Percentiles rank a stretch among this genome's conserved stretches.
phyloP scores from a whole-genome alignment of 768 basidiomycete genomes.

The Mycena rosella region DNA sequence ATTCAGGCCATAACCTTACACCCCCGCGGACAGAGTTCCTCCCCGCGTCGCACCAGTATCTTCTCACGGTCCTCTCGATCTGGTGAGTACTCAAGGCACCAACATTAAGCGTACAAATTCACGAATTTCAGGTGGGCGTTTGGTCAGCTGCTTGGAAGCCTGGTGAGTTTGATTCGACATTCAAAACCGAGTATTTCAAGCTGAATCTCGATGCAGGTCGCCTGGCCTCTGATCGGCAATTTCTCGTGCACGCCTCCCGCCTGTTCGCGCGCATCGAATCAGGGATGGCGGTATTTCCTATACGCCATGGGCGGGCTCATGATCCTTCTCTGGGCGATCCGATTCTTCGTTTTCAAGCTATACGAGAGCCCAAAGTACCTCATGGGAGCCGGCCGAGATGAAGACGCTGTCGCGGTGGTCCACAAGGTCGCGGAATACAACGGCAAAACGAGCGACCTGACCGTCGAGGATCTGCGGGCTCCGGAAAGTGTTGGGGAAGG shows the following conservation, averaged over 20 bases:
- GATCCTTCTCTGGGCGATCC: constrained; percentile 64
- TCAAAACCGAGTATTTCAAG: background rate
- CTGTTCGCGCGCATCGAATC: constrained; percentile 61
- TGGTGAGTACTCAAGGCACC: constrained; percentile 53
- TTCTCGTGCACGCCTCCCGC: constrained; percentile 58
- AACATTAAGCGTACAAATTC: background rate
- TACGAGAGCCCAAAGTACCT: constrained; percentile 72
- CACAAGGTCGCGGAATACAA: constrained; percentile 66
- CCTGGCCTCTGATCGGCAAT: constrained; percentile 71
- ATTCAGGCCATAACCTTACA: constrained; percentile 1
- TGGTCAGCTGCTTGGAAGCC: constrained; percentile 64
- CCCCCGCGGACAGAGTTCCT: constrained; percentile 55
- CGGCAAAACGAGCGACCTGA: constrained; percentile 55
- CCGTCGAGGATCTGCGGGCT: constrained; percentile 56
- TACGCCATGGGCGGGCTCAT: constrained; percentile 66
- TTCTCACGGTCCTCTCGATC: constrained; percentile 67
- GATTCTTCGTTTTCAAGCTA: constrained; percentile 66
- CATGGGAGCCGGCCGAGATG: constrained; percentile 65
- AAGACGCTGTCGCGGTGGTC: constrained; percentile 62
- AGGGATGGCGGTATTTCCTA: constrained; percentile 75
- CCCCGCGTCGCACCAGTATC: constrained; percentile 68
- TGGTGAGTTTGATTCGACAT: constrained; percentile 46
- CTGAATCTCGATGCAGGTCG: constrained; percentile 51
- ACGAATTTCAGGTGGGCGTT: constrained; percentile 48
- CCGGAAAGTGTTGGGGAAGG: constrained; percentile 36